Evolutionary conservation across 1,139 yeast genomes (phyloP), one percentile per base, ranked within the genome.

Genomic region (Diutina rugosa): DNA sequence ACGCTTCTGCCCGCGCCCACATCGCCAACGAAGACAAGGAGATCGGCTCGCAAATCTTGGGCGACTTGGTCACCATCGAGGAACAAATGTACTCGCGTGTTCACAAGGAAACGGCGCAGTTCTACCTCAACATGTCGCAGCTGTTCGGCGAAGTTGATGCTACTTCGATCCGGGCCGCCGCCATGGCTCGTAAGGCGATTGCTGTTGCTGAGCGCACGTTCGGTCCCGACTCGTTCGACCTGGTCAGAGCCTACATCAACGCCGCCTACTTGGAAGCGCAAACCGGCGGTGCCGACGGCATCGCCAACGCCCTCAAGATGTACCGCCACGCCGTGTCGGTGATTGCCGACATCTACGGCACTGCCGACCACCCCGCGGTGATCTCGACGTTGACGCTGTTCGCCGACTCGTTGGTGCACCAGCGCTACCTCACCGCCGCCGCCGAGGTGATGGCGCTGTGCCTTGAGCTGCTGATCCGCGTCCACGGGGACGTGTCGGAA

Each of bases 81-180:
- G 96, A 91, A 67, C 96, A 90, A 66, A 82, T 89, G 41, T 88
- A 88, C 64, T 97, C 98, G 28, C 70, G 79, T 51, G 79, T 93
- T 44, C 95, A 90, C 65, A 80, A 86, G 10, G 90, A 86, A 63
- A 88, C 93, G 48, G 90, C 93, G 21, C 80, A 79, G 57, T 83
- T 85, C 51, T 87, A 85, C 66, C 73, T 82, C 51, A 74, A 80
- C 41, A 74, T 89, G 54, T 84, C 96, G 12, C 83, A 85, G 61
- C 70, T 83, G 29, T 87, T 84, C 70, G 80, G 82, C 59, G 90
- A 85, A 59, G 67, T 84, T 55, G 84, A 84, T 10, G 72, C 78
- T 63, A 69, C 72, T 54, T 70, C 72, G 38, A 84, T 81, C 62
- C 26, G 53, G 2, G 93, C 97, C 5, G 78, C 84, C 57, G 78